Conservation (phyloP, 179 eudicot genomes). For the Beta macrorhiza region DNA sequence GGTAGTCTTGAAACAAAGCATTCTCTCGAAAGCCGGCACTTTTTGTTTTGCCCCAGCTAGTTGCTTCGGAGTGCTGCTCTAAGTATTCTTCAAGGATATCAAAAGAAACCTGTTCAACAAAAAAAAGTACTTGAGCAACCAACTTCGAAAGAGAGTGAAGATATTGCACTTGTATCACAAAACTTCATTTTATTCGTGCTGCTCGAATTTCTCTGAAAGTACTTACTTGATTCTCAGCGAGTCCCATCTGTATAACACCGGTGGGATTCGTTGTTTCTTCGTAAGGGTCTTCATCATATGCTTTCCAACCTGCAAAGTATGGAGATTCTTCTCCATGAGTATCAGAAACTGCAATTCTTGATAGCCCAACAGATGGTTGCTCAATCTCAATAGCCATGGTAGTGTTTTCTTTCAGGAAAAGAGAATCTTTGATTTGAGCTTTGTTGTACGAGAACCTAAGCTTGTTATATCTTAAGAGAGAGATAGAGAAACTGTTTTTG, state of each 20-base stretch:
- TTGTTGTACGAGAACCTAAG: slow-evolving; percentile 10
- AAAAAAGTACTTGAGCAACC: slow-evolving; percentile 6
- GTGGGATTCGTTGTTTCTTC: slow-evolving; percentile 53
- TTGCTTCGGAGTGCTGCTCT: slow-evolving; percentile 50
- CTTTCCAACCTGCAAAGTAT: slow-evolving; percentile 98
- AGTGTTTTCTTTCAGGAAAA: background rate
- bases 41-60: slow-evolving; percentile 40
- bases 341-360: slow-evolving; percentile 69
- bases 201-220: background rate
- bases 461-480: slow-evolving; percentile 6
- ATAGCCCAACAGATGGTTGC: slow-evolving; percentile 53
- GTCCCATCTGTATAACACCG: slow-evolving; percentile 94
- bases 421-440: background rate
- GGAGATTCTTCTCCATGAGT: slow-evolving; percentile 96
- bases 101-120: slow-evolving; percentile 66
- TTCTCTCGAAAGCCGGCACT: slow-evolving; percentile 66
- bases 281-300: slow-evolving; percentile 82
- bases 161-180: background rate
- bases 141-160: background rate
- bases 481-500: slow-evolving; percentile 23
- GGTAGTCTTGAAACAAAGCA: slow-evolving; percentile 91
- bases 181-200: background rate
- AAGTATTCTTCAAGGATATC: slow-evolving; percentile 72
- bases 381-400: slow-evolving; percentile 69
- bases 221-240: slow-evolving; percentile 94